phyloP scores from a whole-genome alignment of 169 alveolate genomes.

The Plasmodium coatneyi region DNA sequence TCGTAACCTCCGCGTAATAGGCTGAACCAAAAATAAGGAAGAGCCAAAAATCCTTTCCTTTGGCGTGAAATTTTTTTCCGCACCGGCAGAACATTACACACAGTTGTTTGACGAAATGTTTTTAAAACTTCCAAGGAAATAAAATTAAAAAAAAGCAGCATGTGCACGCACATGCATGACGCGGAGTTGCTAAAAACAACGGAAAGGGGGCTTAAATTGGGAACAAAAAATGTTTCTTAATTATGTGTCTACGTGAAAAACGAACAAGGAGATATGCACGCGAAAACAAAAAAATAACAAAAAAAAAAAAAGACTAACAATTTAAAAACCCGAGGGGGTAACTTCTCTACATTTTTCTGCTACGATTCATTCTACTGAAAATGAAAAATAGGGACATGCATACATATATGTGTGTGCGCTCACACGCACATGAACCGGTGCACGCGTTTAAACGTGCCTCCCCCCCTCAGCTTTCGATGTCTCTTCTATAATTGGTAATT shows the following conservation, averaged over 20 bases:
- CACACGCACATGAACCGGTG: not conserved
- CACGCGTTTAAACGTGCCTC: not conserved
- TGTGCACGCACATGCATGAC: not conserved
- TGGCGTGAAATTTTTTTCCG: not conserved
- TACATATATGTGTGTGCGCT: not conserved
- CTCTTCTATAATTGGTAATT: slow-evolving; percentile 61
- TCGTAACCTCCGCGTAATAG: not conserved
- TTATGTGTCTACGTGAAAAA: not conserved
- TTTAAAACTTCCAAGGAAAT: slow-evolving; percentile 22
- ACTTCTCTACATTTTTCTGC: not conserved
- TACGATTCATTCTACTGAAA: slow-evolving; percentile 40
- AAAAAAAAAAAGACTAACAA: slow-evolving; percentile 2
- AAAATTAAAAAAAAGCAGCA: not conserved
- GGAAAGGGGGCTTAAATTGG: not conserved
- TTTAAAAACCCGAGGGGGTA: slow-evolving; percentile 6
- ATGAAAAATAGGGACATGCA: slow-evolving; percentile 1
- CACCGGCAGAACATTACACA: not conserved
- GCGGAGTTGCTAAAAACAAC: not conserved
- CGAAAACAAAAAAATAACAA: not conserved
- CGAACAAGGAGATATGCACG: not conserved
- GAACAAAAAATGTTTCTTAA: not conserved
- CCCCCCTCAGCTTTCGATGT: slow-evolving; percentile 18
- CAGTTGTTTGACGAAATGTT: not conserved
- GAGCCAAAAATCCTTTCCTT: not conserved
- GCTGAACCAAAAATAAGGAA: not conserved